These are phyloP conservation scores for Stachybotrys echinatus DNA, from an alignment of 2,329 filamentous ascomycete species.

Conservation along the genomic window DNA sequence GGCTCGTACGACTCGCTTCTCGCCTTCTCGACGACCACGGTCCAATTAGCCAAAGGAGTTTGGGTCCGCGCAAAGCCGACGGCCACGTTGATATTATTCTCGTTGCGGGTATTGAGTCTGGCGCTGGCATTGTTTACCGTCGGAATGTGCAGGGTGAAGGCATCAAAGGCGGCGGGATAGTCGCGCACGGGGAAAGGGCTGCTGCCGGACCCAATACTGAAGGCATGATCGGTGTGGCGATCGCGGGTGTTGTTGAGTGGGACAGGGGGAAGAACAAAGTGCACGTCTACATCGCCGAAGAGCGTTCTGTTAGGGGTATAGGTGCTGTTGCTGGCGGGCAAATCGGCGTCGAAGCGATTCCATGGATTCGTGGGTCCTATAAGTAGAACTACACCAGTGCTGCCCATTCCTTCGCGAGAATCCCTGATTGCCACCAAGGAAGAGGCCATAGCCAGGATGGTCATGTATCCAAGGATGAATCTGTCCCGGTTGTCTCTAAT, in stretches of 20 bases:
- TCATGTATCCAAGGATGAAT: constrained; percentile 78
- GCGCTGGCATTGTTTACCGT: constrained; percentile 64
- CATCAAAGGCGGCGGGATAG: constrained; percentile 59
- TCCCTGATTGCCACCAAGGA: constrained; percentile 57
- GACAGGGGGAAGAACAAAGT: constrained; percentile 56
- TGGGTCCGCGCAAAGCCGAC: constrained; percentile 74
- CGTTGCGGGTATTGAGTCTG: constrained; percentile 64
- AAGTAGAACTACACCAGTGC: constrained; percentile 64
- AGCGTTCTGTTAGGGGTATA: constrained; percentile 29
- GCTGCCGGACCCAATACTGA: constrained; percentile 32
- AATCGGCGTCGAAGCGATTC: constrained; percentile 54
- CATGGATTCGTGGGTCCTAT: constrained; percentile 61
- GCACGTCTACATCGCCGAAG: constrained; percentile 41
- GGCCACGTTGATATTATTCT: constrained; percentile 63
- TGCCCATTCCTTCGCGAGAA: constrained; percentile 64
- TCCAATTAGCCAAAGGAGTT: constrained; percentile 71
- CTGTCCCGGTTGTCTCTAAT: constrained; percentile 58
- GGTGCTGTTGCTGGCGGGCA: constrained; percentile 41
- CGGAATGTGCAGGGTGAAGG: constrained; percentile 47
- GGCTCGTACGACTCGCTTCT: constrained; percentile 70
- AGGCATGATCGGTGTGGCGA: constrained; percentile 36
- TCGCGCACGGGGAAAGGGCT: constrained; percentile 51
- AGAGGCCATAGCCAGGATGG: constrained; percentile 65
- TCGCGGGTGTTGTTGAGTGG: constrained; percentile 31
- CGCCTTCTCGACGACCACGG: constrained; percentile 72